Conservation (phyloP, 179 eudicot genomes). For the Sideroxylon spinosum region DNA sequence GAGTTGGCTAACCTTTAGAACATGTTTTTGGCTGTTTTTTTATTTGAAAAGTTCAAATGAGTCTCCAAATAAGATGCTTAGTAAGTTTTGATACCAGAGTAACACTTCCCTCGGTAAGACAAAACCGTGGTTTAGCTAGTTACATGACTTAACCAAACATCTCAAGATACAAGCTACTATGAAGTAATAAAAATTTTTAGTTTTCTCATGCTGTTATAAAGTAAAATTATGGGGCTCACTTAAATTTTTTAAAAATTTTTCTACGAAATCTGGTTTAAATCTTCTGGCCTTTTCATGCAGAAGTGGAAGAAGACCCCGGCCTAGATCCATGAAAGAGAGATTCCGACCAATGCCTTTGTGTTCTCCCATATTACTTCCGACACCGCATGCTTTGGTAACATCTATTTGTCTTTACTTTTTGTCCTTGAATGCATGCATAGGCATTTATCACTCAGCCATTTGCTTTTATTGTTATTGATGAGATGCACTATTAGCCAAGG, state of each 20-base stretch:
- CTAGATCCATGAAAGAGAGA: slow-evolving; percentile 65
- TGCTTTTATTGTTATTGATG: background rate
- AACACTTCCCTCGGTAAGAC: background rate
- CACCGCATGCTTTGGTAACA: slow-evolving; percentile 88
- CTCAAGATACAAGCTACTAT: background rate
- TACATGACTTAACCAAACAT: background rate
- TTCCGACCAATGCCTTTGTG: slow-evolving; percentile 93
- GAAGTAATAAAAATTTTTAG: background rate
- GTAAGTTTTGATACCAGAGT: background rate
- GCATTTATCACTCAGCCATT: background rate
- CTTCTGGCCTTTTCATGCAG: slow-evolving; percentile 33
- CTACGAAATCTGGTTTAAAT: background rate
- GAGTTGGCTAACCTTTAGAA: slow-evolving; percentile 5
- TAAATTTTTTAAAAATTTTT: background rate
- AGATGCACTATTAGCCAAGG: background rate
- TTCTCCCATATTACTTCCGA: slow-evolving; percentile 83
- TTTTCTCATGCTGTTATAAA: background rate
- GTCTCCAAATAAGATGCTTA: slow-evolving; percentile 2
- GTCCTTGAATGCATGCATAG: background rate
- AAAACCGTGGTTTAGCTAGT: background rate
- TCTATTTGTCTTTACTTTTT: slow-evolving; percentile 4
- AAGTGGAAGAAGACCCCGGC: slow-evolving; percentile 54
- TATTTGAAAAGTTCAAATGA: background rate
- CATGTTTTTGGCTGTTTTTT: slow-evolving; percentile 10
- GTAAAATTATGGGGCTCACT: background rate